phyloP scores from a whole-genome alignment of 257 asterid species.

The Solanum tarijense region DNA sequence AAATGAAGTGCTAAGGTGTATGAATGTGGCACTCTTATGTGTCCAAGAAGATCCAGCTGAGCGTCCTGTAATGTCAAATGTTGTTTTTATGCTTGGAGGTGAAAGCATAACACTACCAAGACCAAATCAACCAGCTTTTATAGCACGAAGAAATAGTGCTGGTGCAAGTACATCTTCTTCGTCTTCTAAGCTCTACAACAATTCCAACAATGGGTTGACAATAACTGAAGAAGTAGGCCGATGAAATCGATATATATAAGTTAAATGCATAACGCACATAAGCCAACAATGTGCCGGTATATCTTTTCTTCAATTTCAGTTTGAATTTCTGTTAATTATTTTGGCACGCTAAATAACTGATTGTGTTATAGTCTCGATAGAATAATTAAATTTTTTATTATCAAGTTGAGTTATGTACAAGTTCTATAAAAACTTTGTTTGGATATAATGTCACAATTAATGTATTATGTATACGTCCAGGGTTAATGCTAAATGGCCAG shows the following conservation, averaged over 20 bases:
- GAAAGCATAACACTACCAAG: no score
- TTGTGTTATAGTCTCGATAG: neutral
- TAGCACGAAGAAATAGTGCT: neutral
- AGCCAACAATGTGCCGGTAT: no score
- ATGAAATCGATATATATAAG: no score
- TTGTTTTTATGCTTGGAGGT: no score
- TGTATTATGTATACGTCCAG: no score
- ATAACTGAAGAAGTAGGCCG: neutral
- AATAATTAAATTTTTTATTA: neutral
- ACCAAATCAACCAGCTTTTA: no score
- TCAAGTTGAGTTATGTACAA: neutral
- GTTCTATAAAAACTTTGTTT: neutral
- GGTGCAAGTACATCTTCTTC: neutral
- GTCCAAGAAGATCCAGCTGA: constrained; percentile 22
- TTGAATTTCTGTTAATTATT: neutral
- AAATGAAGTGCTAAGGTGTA: constrained; percentile 4
- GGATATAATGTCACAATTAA: no score
- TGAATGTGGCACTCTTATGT: constrained; percentile 18
- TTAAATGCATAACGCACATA: no score
- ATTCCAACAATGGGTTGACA: neutral
- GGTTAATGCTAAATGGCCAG: no score
- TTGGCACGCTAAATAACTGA: neutral
- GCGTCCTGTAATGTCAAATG: neutral
- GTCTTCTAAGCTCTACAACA: neutral
- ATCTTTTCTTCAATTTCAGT: no score